Conservation (phyloP, 225 moss, liverwort and hornwort species). For the Straminergon stramineum region DNA sequence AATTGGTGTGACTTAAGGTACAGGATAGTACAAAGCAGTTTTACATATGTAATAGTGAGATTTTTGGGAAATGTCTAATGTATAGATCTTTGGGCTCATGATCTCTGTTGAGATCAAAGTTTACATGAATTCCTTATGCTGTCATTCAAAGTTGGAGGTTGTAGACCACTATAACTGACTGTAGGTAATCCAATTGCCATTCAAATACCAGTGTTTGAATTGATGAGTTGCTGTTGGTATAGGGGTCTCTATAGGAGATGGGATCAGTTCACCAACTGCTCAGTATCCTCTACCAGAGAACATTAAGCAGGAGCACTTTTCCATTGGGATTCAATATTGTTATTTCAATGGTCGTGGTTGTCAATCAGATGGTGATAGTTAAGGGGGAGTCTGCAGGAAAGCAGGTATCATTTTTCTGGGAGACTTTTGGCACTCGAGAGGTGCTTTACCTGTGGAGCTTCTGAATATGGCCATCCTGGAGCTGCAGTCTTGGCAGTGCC, state of each 20-base stretch:
- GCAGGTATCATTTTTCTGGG: slow-evolving; percentile 94
- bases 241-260: neutral
- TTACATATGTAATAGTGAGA: neutral
- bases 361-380: slow-evolving; percentile 4
- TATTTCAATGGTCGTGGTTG: neutral
- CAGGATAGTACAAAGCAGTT: neutral
- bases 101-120: neutral
- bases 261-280: neutral
- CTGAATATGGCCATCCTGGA: slow-evolving; percentile 70
- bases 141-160: neutral
- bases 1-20: neutral
- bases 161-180: neutral
- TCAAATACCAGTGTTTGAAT: neutral
- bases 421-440: slow-evolving; percentile 96
- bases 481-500: slow-evolving; percentile 78
- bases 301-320: neutral
- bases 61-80: neutral
- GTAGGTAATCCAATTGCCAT: neutral
- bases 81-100: neutral
- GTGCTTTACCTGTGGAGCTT: slow-evolving; percentile 92
- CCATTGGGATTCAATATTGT: neutral
- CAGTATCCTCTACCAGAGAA: neutral
- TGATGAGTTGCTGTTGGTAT: neutral
- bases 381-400: slow-evolving; percentile 45
- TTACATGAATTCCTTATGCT: neutral